These are phyloP conservation scores for Blastobotrys elegans DNA, from an alignment of 1,139 yeast species.

Conservation along the genomic window DNA sequence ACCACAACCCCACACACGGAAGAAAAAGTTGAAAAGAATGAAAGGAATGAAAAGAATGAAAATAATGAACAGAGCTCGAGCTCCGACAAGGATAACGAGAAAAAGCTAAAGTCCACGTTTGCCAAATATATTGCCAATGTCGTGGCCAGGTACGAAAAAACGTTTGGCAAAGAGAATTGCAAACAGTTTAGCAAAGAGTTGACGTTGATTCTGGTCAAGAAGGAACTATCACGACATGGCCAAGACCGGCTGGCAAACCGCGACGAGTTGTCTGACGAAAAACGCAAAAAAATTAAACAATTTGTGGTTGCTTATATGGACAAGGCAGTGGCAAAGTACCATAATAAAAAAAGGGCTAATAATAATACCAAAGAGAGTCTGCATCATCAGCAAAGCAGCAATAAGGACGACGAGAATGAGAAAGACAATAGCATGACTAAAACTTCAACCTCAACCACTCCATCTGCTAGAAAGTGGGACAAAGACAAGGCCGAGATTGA, in stretches of 20 bases:
- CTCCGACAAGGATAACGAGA: background rate
- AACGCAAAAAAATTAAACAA: conserved; percentile 60
- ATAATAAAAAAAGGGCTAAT: background rate
- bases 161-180: conserved; percentile 65
- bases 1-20: no score
- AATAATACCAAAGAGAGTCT: no score
- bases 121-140: conserved; percentile 79
- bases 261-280: conserved; percentile 53
- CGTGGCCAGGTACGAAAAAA: conserved; percentile 58
- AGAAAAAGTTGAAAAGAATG: no score
- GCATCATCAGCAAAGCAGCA: no score
- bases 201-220: conserved; percentile 54
- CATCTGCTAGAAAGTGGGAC: background rate
- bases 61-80: background rate
- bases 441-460: no score
- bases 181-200: conserved; percentile 79
- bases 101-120: conserved; percentile 38
- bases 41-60: no score
- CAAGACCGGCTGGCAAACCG: conserved; percentile 21
- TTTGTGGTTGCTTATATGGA: conserved; percentile 69
- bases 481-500: conserved; percentile 9
- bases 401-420: no score
- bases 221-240: conserved; percentile 42
- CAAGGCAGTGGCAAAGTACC: conserved; percentile 56
- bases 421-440: no score